These are phyloP conservation scores for Ogataea methanolica DNA, from an alignment of 805 yeast genomes.

Conservation along the genomic window DNA sequence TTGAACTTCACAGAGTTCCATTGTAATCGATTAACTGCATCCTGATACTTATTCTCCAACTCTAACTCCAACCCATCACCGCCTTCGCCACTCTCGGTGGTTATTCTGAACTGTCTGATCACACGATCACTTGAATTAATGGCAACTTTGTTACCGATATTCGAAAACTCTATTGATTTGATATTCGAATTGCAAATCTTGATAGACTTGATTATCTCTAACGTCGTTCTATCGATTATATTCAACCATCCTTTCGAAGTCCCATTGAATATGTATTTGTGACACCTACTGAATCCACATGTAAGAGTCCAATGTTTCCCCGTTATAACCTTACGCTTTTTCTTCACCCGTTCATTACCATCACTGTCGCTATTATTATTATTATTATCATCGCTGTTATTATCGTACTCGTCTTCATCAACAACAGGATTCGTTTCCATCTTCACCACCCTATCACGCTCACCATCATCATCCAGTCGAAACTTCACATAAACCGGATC, in stretches of 20 bases:
- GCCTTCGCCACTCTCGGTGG: not conserved
- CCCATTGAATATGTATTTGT: constrained; percentile 61
- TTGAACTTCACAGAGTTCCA: constrained; percentile 83
- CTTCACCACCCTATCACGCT: constrained; percentile 6
- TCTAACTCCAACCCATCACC: constrained; percentile 37
- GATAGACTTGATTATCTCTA: constrained; percentile 34
- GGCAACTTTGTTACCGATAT: constrained; percentile 57
- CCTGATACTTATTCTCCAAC: constrained; percentile 79
- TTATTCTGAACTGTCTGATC: constrained; percentile 53
- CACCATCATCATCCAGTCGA: constrained; percentile 12
- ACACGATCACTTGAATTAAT: constrained; percentile 76
- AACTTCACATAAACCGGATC: constrained; percentile 49
- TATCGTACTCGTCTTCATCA: constrained; percentile 6
- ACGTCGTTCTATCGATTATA: constrained; percentile 32
- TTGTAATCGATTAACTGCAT: constrained; percentile 80
- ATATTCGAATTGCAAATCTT: constrained; percentile 68
- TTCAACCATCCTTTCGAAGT: constrained; percentile 78
- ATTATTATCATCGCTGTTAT: constrained; percentile 16
- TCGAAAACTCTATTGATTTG: constrained; percentile 58
- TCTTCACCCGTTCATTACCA: not conserved
- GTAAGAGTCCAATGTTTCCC: constrained; percentile 44
- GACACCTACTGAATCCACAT: constrained; percentile 47
- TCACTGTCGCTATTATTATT: not conserved
- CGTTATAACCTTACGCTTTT: constrained; percentile 12
- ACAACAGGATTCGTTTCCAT: constrained; percentile 18